Evolutionary conservation across 2,329 filamentous ascomycete genomes (phyloP).

Genomic region (Ascochyta pisi): DNA sequence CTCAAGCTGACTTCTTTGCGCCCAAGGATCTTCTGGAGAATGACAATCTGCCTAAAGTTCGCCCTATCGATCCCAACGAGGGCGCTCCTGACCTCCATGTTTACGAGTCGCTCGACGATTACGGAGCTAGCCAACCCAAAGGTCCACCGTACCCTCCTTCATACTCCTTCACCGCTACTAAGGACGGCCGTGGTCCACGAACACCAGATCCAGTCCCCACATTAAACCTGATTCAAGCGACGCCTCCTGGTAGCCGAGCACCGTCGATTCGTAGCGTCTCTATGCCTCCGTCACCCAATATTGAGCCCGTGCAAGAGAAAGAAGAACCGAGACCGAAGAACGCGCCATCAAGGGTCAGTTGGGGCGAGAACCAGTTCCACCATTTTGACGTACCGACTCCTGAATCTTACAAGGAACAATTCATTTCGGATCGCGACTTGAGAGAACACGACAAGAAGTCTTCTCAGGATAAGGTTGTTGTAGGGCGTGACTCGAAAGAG

Average conservation of each 20-base stretch:
- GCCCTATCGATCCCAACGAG: constrained; percentile 50
- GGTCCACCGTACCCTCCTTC: constrained; percentile 46
- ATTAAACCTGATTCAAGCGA: constrained; percentile 65
- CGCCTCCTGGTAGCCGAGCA: constrained; percentile 61
- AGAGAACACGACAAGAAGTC: constrained; percentile 32
- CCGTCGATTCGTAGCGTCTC: constrained; percentile 48
- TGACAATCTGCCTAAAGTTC: constrained; percentile 45
- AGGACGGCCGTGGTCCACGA: constrained; percentile 46
- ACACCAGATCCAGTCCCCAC: constrained; percentile 57
- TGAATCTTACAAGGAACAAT: constrained; percentile 50
- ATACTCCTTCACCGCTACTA: constrained; percentile 50
- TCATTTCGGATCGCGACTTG: constrained; percentile 42
- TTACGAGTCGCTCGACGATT: constrained; percentile 52
- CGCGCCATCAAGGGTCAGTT: constrained; percentile 51
- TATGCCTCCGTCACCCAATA: constrained; percentile 43
- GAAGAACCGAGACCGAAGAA: constrained; percentile 36
- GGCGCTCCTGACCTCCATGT: constrained; percentile 54
- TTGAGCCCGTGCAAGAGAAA: constrained; percentile 36
- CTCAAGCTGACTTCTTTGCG: constrained; percentile 57
- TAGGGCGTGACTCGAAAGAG: constrained; percentile 44
- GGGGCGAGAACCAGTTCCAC: constrained; percentile 57
- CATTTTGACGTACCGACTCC: constrained; percentile 57
- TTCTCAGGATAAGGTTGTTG: constrained; percentile 48
- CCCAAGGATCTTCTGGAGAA: constrained; percentile 53
- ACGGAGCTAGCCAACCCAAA: constrained; percentile 32